phyloP scores from a whole-genome alignment of 2,329 filamentous ascomycete genomes.

The Cryphonectria radicalis region DNA sequence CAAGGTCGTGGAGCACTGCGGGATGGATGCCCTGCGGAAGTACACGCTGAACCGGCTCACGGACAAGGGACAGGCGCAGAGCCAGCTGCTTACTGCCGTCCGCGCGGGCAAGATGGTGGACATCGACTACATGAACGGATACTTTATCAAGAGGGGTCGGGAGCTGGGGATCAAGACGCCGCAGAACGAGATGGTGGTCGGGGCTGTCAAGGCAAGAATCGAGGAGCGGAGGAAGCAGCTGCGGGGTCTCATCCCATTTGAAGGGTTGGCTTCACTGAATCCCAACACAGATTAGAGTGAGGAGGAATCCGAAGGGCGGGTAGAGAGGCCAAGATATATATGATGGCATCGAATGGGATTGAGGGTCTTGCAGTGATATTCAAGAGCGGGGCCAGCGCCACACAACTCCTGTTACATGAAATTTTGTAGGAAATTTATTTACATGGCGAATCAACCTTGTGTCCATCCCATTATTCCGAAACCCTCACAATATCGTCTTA shows the following conservation, averaged over 20 bases:
- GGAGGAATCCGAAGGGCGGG: not conserved
- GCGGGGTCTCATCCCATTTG: conserved; percentile 17
- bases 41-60: conserved; percentile 62
- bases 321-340: not conserved
- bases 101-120: conserved; percentile 68
- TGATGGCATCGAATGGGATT: not conserved
- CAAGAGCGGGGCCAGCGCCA: not conserved
- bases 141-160: conserved; percentile 74
- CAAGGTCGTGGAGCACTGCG: conserved; percentile 60
- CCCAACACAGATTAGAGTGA: not conserved
- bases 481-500: not conserved
- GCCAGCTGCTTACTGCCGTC: conserved; percentile 71
- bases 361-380: not conserved
- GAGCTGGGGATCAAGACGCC: conserved; percentile 73
- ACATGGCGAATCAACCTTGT: not conserved
- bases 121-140: conserved; percentile 86
- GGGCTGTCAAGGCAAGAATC: conserved; percentile 69
- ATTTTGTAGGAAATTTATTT: not conserved
- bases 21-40: conserved; percentile 64
- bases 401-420: not conserved
- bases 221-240: conserved; percentile 27
- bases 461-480: not conserved
- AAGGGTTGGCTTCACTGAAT: conserved; percentile 6
- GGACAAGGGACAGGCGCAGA: conserved; percentile 56
- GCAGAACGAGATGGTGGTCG: conserved; percentile 73